Evolutionary conservation across 176 grass and related monocot genomes (phyloP), one percentile per base, ranked within the genome.

Genomic region (Eleusine indica): DNA sequence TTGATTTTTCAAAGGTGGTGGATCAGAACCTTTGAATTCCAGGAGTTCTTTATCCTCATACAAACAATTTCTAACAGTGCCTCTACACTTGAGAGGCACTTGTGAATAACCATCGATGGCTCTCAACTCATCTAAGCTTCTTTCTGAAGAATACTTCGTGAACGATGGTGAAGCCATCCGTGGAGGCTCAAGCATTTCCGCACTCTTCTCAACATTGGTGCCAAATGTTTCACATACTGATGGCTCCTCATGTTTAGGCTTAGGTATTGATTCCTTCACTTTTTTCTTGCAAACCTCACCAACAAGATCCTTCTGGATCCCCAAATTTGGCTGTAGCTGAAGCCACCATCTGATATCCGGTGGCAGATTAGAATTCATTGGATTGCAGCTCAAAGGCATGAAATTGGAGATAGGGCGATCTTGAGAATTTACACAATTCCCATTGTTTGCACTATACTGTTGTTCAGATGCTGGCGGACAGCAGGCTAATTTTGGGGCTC

Each of bases 401-500:
- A 93, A 83, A 82, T 66, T 86, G 18, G 79, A 61, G 71, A 88
- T 72, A 57, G 73, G 63, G 61, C 75, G 68, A 44, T 86, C 82
- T 47, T 84, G 78, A 32, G 78, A 73, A 79, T 70, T 75, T 56
- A 67, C 44, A 77, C 49, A 64, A 47, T 58, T 87, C 52, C 66
- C 68, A 76, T 76, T 63, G 79, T 70, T 85, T 73, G 58, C 72
- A 51, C 83, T 70, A 81, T 88, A 80, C 35, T 87, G 87, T 22
- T 80, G 74, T 54, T 89, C 87, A 56, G 74, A 86, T n/a, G 92
- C 84, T 66, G 90, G 60, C 12, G 89, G 77, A 65, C 89, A 87
- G 63, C 86, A 94, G 40, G 90, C 86, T 65, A 98, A 80, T 65
- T 94, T 98, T 68, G 95, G 90, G 38, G 95, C 95, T 84, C 95